Percentiles rank a stretch among this genome's conserved stretches.
Evolutionary conservation across 2,329 filamentous ascomycete species (phyloP).

Genomic region (Aspergillus flavus): DNA sequence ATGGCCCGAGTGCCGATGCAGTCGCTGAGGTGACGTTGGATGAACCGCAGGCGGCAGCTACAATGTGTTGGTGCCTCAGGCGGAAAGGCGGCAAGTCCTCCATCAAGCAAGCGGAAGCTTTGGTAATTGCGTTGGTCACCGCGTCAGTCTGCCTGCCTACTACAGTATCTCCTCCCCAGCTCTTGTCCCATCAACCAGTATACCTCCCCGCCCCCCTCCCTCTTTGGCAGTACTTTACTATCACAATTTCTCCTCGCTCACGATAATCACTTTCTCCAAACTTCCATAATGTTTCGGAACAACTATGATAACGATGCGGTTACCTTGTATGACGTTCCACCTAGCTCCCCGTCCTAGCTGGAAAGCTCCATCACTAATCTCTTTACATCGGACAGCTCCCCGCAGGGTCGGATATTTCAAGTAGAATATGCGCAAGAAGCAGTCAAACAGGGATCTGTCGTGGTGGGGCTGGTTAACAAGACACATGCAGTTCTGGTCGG

Average conservation of each 20-base stretch:
- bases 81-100: constrained; percentile 12
- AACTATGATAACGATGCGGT: constrained; percentile 99
- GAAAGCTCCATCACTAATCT: constrained; percentile 15
- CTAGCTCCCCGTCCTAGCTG: constrained; percentile 41
- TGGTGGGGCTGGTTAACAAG: constrained; percentile 96
- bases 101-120: constrained; percentile 17
- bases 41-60: constrained; percentile 21
- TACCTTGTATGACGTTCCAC: constrained; percentile 74
- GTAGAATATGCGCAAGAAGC: constrained; percentile 99
- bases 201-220: constrained; percentile 10
- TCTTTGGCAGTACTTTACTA: constrained; percentile 13
- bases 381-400: constrained; percentile 66
- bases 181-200: constrained; percentile 1
- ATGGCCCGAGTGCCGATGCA: constrained; percentile 1
- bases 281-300: constrained; percentile 84
- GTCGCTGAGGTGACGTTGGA: constrained; percentile 31
- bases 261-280: constrained; percentile 5
- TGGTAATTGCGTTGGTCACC: constrained; percentile 23
- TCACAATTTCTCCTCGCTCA: constrained; percentile 7
- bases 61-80: constrained; percentile 20
- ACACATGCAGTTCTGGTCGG: constrained; percentile 95
- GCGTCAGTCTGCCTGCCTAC: constrained; percentile 40
- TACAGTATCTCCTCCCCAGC: constrained; percentile 4
- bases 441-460: constrained; percentile 97
- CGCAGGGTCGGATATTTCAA: constrained; percentile 98